Percentiles rank a stretch among this genome's conserved stretches.
phyloP scores from a whole-genome alignment of 169 alveolate species.

The Toxoplasma gondii region DNA sequence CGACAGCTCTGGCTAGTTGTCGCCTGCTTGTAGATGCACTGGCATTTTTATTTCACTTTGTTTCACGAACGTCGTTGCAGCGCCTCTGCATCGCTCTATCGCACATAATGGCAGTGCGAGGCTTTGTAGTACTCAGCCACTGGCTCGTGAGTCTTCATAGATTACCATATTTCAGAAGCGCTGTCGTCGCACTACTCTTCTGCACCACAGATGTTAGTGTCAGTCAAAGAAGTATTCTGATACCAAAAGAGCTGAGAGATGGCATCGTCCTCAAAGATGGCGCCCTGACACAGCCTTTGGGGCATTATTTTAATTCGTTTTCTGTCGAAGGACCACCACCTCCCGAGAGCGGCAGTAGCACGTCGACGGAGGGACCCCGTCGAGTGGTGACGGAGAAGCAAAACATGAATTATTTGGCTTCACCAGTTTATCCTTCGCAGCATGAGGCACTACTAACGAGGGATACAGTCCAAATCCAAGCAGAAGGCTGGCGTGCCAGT shows the following conservation, averaged over 20 bases:
- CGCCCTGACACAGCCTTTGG: neutral
- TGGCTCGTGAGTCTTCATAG: neutral
- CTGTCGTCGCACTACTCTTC: neutral
- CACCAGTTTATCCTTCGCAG: too few relatives aligned
- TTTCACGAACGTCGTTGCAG: neutral
- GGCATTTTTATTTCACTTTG: neutral
- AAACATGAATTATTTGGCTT: too few relatives aligned
- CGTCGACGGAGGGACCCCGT: too few relatives aligned
- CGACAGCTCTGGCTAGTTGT: too few relatives aligned
- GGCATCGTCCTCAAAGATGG: constrained; percentile 18
- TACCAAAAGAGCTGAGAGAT: constrained; percentile 26
- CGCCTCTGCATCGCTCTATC: neutral
- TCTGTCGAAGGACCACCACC: neutral
- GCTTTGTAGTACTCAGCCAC: neutral
- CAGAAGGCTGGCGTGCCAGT: too few relatives aligned
- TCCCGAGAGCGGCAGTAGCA: too few relatives aligned
- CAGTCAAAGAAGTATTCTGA: neutral
- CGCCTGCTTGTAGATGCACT: too few relatives aligned
- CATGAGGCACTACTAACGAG: too few relatives aligned
- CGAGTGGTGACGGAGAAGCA: too few relatives aligned
- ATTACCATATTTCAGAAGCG: neutral
- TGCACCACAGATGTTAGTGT: neutral
- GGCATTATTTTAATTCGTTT: neutral
- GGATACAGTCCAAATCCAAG: too few relatives aligned
- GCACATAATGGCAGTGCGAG: neutral